These are phyloP conservation scores for Acephala macrosclerotiorum DNA, from an alignment of 2,329 filamentous ascomycete genomes.

Conservation along the genomic window DNA sequence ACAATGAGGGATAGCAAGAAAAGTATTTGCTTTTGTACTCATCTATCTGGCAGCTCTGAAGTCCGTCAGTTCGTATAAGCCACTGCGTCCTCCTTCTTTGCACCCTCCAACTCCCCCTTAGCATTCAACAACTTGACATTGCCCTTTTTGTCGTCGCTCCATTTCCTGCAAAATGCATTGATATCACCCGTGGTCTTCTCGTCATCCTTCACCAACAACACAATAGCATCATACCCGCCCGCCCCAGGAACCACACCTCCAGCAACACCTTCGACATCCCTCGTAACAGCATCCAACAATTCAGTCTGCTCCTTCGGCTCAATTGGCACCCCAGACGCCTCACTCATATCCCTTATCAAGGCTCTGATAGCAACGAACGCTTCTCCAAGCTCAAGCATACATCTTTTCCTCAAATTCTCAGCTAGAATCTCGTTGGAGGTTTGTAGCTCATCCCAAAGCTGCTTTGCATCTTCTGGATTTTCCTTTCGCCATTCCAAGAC, in stretches of 20 bases:
- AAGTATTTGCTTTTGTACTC: background rate
- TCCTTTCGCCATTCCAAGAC: slow-evolving; percentile 82
- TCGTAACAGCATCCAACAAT: slow-evolving; percentile 77
- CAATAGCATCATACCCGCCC: slow-evolving; percentile 91
- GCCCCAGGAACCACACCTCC: slow-evolving; percentile 94
- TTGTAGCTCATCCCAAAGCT: slow-evolving; percentile 80
- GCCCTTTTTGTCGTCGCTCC: slow-evolving; percentile 65
- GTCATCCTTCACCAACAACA: slow-evolving; percentile 79
- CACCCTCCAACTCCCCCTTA: slow-evolving; percentile 76
- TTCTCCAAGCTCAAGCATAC: slow-evolving; percentile 51
- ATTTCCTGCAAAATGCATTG: slow-evolving; percentile 67
- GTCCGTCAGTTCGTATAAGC: slow-evolving; percentile 24
- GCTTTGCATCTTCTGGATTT: slow-evolving; percentile 68
- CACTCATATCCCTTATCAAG: slow-evolving; percentile 80
- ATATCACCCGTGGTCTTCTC: slow-evolving; percentile 67
- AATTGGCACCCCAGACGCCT: slow-evolving; percentile 79
- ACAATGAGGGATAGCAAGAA: background rate
- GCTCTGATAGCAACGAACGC: slow-evolving; percentile 61
- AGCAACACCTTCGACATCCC: slow-evolving; percentile 77
- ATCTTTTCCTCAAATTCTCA: slow-evolving; percentile 60
- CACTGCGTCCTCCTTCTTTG: slow-evolving; percentile 51
- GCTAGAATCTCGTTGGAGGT: slow-evolving; percentile 75
- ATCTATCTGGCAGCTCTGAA: background rate
- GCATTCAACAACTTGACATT: slow-evolving; percentile 74
- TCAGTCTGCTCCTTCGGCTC: slow-evolving; percentile 87